Evolutionary conservation across 1,139 yeast species (phyloP), one percentile per base, ranked within the genome.

Genomic region (Diutina scorzettiae): DNA sequence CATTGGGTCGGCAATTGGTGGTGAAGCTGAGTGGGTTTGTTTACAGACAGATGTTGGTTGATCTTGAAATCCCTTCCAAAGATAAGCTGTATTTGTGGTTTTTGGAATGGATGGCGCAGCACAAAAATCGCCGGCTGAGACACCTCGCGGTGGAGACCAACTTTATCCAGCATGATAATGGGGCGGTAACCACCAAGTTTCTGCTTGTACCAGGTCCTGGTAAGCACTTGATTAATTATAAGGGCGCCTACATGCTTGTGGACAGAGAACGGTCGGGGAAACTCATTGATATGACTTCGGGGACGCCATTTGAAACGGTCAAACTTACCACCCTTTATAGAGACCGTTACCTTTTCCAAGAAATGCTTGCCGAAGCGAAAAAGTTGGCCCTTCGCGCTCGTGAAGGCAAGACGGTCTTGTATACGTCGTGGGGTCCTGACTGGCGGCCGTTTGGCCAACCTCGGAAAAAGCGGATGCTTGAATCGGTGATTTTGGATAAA

Each of bases 381-480:
- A 63, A 69, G 39, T 61, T 85, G 64, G 97, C 97, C 0, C 69
- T 87, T 57, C 79, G 77, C 54, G 74, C 82, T 32, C 81, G 84
- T 46, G 95, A 87, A 54, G 98, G 98, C 9, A 89, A 87, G 55
- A 91, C 98, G 0, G 98, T 91, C 8, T 66, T 91, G 5, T 91
- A 76, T 60, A 86, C 96, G 2, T 83, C 96, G 2, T 89, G 93
- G 84, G 98, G 97, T 1, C 96, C 96, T 12, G 99, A 91, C 56
- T 91, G 99, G 99, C 71, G 98, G 52, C 95, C 96, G 3, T 91
- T 91, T 64, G 99, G 99, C 2, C 93, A 83, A 56, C 97, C 99
- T 1, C 71, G 96, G 49, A 81, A 81, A 51, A 89, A 91, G 60
- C 71, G 99, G 53, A 65, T 81, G 41, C 62, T 89, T 31, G 91